phyloP scores from a whole-genome alignment of 345 rosid species.

The Murraya koenigii region DNA sequence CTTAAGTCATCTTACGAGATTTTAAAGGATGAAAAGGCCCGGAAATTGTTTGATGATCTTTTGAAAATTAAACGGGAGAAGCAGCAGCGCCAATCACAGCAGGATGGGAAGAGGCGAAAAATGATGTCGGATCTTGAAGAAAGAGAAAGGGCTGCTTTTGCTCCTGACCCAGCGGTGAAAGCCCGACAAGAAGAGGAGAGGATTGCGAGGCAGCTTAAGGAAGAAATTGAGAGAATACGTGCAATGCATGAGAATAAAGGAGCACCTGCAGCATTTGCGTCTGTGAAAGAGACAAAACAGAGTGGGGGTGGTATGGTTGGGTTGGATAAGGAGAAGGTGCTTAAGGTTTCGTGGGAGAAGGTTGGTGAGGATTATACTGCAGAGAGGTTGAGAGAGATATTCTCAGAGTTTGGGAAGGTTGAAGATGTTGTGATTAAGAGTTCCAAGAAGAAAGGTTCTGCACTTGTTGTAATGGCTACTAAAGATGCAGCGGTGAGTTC shows the following conservation, averaged over 20 bases:
- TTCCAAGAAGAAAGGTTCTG: conserved; percentile 73
- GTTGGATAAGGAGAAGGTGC: conserved; percentile 57
- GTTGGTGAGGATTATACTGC: conserved; percentile 60
- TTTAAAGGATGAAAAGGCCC: conserved; percentile 74
- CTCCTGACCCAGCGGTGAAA: conserved; percentile 39
- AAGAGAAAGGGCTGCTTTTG: conserved; percentile 71
- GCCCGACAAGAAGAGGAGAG: conserved; percentile 64
- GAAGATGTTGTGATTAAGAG: conserved; percentile 77
- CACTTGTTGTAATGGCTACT: conserved; percentile 74
- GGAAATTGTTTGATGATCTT: conserved; percentile 82
- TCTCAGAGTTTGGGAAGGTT: conserved; percentile 72
- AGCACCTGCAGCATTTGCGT: conserved; percentile 24
- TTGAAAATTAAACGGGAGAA: conserved; percentile 68
- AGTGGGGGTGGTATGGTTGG: conserved; percentile 24
- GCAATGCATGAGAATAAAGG: conserved; percentile 50
- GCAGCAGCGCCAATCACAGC: conserved; percentile 45
- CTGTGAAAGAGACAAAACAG: conserved; percentile 34
- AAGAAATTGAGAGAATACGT: conserved; percentile 70
- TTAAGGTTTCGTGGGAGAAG: conserved; percentile 82
- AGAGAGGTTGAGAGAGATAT: conserved; percentile 57
- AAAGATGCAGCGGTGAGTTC: conserved; percentile 73
- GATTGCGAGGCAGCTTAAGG: conserved; percentile 65
- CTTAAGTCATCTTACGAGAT: conserved; percentile 73
- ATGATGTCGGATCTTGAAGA: conserved; percentile 85
- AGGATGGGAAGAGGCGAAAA: conserved; percentile 66